Evolutionary conservation across 805 yeast species (phyloP).

Genomic region (Kregervanrija pseudodelftensis): DNA sequence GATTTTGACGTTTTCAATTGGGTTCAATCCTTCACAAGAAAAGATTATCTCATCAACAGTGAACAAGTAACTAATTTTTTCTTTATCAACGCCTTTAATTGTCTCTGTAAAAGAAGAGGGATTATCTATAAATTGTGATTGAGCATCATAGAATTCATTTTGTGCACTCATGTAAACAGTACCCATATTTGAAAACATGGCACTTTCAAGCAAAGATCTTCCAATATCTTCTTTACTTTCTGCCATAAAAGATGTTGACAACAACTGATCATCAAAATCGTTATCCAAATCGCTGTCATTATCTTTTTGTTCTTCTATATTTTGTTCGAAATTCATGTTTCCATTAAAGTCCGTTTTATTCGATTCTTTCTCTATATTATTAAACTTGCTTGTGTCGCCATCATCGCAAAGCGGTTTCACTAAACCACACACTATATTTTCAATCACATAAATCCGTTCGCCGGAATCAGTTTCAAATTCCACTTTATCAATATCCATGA

Average conservation of each 20-base stretch:
- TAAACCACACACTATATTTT: slow-evolving; percentile 34
- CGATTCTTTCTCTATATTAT: slow-evolving; percentile 1
- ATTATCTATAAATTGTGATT: slow-evolving; percentile 6
- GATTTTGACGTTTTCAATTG: slow-evolving; percentile 30
- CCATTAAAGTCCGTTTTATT: slow-evolving; percentile 3
- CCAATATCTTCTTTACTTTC: slow-evolving; percentile 25
- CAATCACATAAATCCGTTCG: slow-evolving; percentile 32
- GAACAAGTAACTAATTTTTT: too few relatives aligned
- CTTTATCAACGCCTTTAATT: background rate
- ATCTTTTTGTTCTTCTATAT: slow-evolving; percentile 1
- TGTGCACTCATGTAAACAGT: slow-evolving; percentile 74
- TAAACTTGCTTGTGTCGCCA: slow-evolving; percentile 14
- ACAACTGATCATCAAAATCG: slow-evolving; percentile 30
- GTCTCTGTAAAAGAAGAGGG: slow-evolving; percentile 1
- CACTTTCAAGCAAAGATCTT: slow-evolving; percentile 40
- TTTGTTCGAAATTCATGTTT: background rate
- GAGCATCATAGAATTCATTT: slow-evolving; percentile 36
- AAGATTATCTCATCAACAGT: slow-evolving; percentile 30
- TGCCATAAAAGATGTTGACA: slow-evolving; percentile 30
- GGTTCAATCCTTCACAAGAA: slow-evolving; percentile 41
- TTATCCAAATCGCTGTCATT: slow-evolving; percentile 19
- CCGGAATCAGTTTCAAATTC: slow-evolving; percentile 39
- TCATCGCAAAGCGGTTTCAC: slow-evolving; percentile 33
- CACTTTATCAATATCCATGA: slow-evolving; percentile 26
- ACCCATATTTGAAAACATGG: slow-evolving; percentile 60